These are phyloP conservation scores for Adenanthera pavonina DNA, from an alignment of 306 rosid species.

Conservation along the genomic window DNA sequence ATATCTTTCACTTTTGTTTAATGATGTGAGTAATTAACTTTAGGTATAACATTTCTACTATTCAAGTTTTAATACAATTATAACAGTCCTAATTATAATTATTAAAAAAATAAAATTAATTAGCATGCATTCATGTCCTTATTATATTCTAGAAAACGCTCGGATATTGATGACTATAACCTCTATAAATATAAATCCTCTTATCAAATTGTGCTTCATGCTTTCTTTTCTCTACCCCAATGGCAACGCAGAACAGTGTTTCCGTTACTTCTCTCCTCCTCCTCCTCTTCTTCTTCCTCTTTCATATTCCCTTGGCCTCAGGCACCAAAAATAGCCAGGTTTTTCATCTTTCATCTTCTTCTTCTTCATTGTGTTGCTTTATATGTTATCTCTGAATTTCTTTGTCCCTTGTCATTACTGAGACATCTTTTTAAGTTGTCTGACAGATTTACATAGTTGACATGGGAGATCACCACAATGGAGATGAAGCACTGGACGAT, in stretches of 20 bases:
- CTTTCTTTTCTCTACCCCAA: neutral
- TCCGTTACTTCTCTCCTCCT: constrained; percentile 18
- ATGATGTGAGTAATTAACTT: too few relatives aligned
- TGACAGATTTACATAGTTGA: constrained; percentile 70
- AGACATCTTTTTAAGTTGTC: neutral
- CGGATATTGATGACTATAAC: neutral
- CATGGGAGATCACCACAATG: constrained; percentile 57
- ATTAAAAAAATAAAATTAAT: too few relatives aligned
- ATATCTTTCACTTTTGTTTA: too few relatives aligned
- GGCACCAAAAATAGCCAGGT: constrained; percentile 42
- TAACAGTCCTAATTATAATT: too few relatives aligned
- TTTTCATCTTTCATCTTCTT: neutral
- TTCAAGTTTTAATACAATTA: too few relatives aligned
- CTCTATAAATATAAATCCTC: constrained; percentile 2
- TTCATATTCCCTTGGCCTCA: constrained; percentile 40
- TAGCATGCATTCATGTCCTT: neutral
- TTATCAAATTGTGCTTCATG: constrained; percentile 25
- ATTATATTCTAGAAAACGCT: neutral
- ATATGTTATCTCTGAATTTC: neutral
- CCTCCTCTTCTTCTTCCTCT: constrained; percentile 4
- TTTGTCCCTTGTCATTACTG: constrained; percentile 15
- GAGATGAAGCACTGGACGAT: constrained; percentile 52
- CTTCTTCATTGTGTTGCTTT: neutral
- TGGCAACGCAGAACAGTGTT: constrained; percentile 25
- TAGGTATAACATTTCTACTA: too few relatives aligned